Percentiles rank a stretch among this genome's conserved stretches.
phyloP scores from a whole-genome alignment of 257 asterid genomes.

The Gentiana straminea region DNA sequence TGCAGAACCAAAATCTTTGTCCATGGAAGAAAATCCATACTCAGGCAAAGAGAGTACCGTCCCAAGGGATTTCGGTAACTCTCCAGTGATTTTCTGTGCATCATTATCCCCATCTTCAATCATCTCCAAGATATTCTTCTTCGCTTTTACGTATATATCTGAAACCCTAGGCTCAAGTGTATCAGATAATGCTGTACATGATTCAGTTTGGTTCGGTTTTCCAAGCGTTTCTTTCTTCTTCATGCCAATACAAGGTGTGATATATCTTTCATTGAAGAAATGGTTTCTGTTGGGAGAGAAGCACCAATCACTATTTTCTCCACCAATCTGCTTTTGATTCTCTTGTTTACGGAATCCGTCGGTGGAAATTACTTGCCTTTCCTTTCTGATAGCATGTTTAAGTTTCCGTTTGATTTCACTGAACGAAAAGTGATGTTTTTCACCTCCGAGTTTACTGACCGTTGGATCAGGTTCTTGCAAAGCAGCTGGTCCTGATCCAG shows the following conservation, averaged over 20 bases:
- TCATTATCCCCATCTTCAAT: conserved; percentile 38
- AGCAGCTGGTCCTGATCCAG: conserved; percentile 61
- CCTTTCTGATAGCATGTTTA: conserved; percentile 81
- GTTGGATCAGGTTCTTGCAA: conserved; percentile 21
- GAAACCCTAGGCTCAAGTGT: conserved; percentile 35
- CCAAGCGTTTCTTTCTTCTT: conserved; percentile 36
- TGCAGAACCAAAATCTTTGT: conserved; percentile 30
- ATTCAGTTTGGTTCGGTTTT: conserved; percentile 28
- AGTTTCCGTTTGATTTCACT: conserved; percentile 76
- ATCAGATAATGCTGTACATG: conserved; percentile 10
- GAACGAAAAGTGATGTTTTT: conserved; percentile 64
- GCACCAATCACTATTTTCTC: conserved; percentile 64
- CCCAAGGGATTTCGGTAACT: conserved; percentile 57
- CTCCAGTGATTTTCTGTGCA: conserved; percentile 26
- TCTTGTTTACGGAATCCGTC: conserved; percentile 22
- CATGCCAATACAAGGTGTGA: conserved; percentile 33
- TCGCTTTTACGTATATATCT: conserved; percentile 71
- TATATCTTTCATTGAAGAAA: conserved; percentile 62
- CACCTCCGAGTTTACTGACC: conserved; percentile 25
- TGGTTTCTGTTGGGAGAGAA: conserved; percentile 84
- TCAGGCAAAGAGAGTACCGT: conserved; percentile 69
- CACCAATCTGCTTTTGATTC: conserved; percentile 27
- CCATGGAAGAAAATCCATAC: conserved; percentile 37
- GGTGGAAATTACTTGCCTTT: conserved; percentile 31
- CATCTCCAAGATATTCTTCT: conserved; percentile 84